Base-by-base conservation (phyloP, 2,329 filamentous ascomycete species). In the Aspergillus quadricinctus region DNA sequence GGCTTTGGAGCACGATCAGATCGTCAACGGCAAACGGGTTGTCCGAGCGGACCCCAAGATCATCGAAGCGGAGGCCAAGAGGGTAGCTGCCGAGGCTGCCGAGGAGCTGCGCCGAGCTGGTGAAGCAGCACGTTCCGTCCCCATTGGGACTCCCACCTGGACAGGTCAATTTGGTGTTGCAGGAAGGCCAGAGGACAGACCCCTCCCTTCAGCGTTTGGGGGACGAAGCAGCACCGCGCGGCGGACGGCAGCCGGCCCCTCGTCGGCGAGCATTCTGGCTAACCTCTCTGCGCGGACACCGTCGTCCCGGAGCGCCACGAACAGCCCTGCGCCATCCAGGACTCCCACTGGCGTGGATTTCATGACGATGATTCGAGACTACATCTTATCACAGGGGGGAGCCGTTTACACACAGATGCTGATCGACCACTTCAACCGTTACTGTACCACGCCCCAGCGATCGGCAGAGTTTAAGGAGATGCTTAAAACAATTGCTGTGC, bases 1-100 rank as follows among this genome's bases (percentile, higher is more conserved):
- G n/a, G 90, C 92, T 0, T 84, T 97, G 48, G 90, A 97, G 66
- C 94, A 99, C 69, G 94, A 97, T 63, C 84, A 91, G 53, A 96
- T 97, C 66, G 84, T 97, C 65, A 89, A 88, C 63, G 88, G 88
- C 41, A 88, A 86, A 64, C 84, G 84, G 52, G 85, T 85, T 54
- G 78, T 90, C 19, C 82, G 85, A 59, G 89, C 91, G 0, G 90
- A 96, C 66, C 86, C 86, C 4, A 83, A 83, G 25, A 88, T 96
- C 62, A 85, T 97, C 49, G 87, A 90, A 63, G 83, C 86, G 9
- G 92, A 97, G 74, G 93, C 93, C 0, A 87, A 88, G 66, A 83
- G 85, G 40, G 85, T 95, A 2, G 92, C 92, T 2, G 84, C 87
- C 0, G 80, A 89, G 66, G 92, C 93, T 1, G 90, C 90, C 0